Base-by-base conservation (phyloP, 768 basidiomycete genomes). In the Pluteus cervinus region DNA sequence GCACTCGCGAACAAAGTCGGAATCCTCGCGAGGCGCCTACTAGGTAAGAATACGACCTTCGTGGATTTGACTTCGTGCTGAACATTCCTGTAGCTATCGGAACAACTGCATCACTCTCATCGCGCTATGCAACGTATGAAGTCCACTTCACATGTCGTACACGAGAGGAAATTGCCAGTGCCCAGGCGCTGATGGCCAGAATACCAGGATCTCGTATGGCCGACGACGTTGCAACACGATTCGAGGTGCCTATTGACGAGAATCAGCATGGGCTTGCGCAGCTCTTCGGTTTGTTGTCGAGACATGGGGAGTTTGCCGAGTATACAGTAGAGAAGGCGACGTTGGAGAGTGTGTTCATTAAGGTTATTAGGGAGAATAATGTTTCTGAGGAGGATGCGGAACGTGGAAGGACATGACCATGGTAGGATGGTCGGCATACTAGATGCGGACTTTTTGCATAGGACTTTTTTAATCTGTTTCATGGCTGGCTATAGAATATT, bases 1-100 rank as follows among this genome's bases (percentile, higher is more conserved):
- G 82, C 82, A 5, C 63, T 88, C 2, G 81, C 86, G 2, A 80
- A 68, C 49, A 77, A 79, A 51, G 86, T 87, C 12, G 84, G 82
- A 14, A 87, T 88, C 37, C 58, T 89, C 8, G 81, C 86, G 1
- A 76, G 75, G 39, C 71, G 69, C 33, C 64, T 88, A 61, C 69
- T 88, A 1, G 81, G 80, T 81, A 46, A 33, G 70, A 33, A 24
- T 33, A 26, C 31, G 15, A 24, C n/a, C 34, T 31, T 32, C 15
- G 33, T n/a, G 10, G 14, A 18, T 8, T 12, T 5, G 32, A 23
- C 10, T 23, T 15, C 39, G 4, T 28, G 28, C 8, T 23, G 17
- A 37, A 29, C 21, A 12, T 37, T 20, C 45, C 26, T 28, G 14
- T 37, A 81, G 85, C 83, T 43, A 64, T 86, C 33, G 84, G 81